These are phyloP conservation scores for Rhododendron molle DNA, from an alignment of 148 eudicot genomes.

Conservation along the genomic window DNA sequence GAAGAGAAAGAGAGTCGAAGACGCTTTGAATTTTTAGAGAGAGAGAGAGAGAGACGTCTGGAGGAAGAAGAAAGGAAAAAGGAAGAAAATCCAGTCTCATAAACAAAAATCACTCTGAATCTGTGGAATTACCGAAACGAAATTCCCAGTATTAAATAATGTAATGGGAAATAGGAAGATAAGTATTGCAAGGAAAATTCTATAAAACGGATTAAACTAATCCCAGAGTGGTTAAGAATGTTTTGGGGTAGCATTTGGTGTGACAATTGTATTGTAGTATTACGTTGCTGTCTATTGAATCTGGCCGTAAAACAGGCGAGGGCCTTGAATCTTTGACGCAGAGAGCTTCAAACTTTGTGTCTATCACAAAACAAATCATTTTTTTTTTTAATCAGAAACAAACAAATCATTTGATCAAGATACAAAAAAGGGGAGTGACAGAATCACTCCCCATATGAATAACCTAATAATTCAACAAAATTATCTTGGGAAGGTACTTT, in stretches of 20 bases:
- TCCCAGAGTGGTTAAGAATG: neutral
- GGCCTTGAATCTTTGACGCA: neutral
- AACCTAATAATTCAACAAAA: too few species aligned
- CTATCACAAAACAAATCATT: too few species aligned
- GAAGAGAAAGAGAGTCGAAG: constrained; percentile 1
- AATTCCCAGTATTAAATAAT: too few species aligned
- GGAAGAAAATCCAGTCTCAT: neutral
- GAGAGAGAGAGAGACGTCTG: neutral
- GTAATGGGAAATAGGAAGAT: too few species aligned
- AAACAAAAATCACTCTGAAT: neutral
- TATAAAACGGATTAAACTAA: neutral
- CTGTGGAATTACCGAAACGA: too few species aligned
- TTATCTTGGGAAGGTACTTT: neutral
- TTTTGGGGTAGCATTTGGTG: neutral
- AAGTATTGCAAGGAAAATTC: too few species aligned
- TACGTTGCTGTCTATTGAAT: neutral
- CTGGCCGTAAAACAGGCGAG: neutral
- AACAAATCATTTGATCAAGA: too few species aligned
- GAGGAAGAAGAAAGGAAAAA: neutral
- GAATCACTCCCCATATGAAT: too few species aligned
- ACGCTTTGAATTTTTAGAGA: constrained; percentile 7
- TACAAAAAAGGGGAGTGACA: too few species aligned
- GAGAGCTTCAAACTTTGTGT: neutral
- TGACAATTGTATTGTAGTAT: neutral
- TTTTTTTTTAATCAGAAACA: too few species aligned